Evolutionary conservation across 495 filamentous ascomycete species (phyloP), one percentile per base, ranked within the genome.

Genomic region (Talaromyces thailandensis): DNA sequence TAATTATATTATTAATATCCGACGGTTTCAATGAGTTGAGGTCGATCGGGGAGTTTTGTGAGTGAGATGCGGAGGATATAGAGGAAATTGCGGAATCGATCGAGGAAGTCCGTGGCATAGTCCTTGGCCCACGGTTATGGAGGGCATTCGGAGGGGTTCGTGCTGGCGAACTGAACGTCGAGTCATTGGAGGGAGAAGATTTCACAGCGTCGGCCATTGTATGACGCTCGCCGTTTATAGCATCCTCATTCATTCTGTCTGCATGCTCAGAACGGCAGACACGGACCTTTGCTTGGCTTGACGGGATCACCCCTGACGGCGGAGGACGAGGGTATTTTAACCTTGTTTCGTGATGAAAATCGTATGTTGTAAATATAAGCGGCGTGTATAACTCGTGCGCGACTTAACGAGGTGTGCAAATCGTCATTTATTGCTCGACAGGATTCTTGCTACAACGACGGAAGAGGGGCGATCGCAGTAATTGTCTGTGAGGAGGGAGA

Each of bases 41-140:
- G 68, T 91, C 89, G 60, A 86, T 82, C 4, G 86, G 82, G 14
- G 78, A 77, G 67, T 87, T 90, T 55, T 86, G 84, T 5, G 84
- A 80, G 52, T 86, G 84, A 6, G 80, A 78, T 16, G 79, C 81
- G n/a, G 87, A 84, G 7, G 92, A 96, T 48, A 92, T 81, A 5
- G 90, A 88, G 1, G 93, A 98, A 26, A 96, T 90, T 0, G 92
- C 90, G 7, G 94, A 96, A 69, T 98, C 94, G 66, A 97, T 97
- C 37, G 94, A 98, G 2, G 91, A 91, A 55, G 88, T 98, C 64
- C 93, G 86, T 60, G 88, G 86, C 66, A 83, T 77, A 56, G 76
- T 70, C 37, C 85, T 78, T 52, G 73, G 68, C 5, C 68, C 70
- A 56, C 71, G 64, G 52, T 73, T 74, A 45, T 75, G 73, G 62